Base-by-base conservation (phyloP, 2,329 filamentous ascomycete species). In the Anisogramma anomala region DNA sequence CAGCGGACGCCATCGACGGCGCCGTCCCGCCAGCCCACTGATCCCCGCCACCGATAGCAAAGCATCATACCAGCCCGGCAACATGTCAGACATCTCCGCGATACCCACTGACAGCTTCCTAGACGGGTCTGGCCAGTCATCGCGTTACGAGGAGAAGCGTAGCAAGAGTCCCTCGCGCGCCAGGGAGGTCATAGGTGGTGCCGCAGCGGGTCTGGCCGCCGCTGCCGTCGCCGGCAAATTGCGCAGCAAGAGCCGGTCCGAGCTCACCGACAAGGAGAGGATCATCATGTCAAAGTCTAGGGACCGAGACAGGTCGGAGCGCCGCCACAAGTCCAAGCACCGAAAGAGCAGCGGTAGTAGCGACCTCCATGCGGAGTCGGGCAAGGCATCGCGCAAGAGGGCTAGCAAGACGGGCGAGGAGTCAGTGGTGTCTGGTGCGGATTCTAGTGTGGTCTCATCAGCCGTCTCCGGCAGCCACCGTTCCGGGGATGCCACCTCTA, bases 31-130 rank as follows among this genome's bases (percentile, higher is more conserved):
- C 62, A 94, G 71, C 49, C 89, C 63, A 59, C 73, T 72, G 55
- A 80, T 74, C 47, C 76, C 68, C 53, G 69, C 61, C 35, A 67
- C 57, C 62, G 77, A 63, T 62, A 80, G 62, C 53, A 60, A 60
- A 15, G 73, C 64, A 56, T 76, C 60, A 39, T 87, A 82, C 57
- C 65, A 79, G 36, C 71, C 76, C 25, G 70, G 75, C 10, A 77
- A 76, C 50, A 68, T 78, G 37, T 95, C 89, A 3, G 89, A 95
- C 55, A 84, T 96, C 36, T 96, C 89, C 67, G 60, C 84, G 70
- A 77, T 77, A 38, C 73, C 73, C 10, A 69, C 69, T 14, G 71
- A 78, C 54, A 77, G 73, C 54, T 77, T 78, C 46, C 61, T 78
- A 6, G 74, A 77, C 51, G 72, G 72, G n/a, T 69, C 71, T 4